A percentile compares a stretch with the other conserved stretches of the same genome.
These are phyloP conservation scores for Galerina sulciceps DNA, from an alignment of 768 basidiomycete genomes.

Conservation along the genomic window DNA sequence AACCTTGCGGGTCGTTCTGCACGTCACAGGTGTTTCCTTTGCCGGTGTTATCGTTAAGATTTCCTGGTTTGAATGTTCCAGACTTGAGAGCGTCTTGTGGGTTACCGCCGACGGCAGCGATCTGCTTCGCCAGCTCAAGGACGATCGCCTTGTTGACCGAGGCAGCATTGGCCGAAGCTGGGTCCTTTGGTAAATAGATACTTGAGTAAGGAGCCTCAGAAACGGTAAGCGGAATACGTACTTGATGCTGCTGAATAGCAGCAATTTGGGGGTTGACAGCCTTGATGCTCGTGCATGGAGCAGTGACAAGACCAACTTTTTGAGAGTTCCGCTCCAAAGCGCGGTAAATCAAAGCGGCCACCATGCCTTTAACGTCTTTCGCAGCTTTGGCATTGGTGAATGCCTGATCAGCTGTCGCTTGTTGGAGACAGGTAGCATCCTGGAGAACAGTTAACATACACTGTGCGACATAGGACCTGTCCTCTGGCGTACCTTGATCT, in stretches of 20 bases:
- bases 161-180: slow-evolving; percentile 60
- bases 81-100: slow-evolving; percentile 60
- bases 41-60: slow-evolving; percentile 52
- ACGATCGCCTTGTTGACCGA: slow-evolving; percentile 66
- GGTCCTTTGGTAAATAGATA: slow-evolving; percentile 43
- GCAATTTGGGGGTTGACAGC: slow-evolving; percentile 70
- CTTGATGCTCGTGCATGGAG: slow-evolving; percentile 54
- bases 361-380: slow-evolving; percentile 57
- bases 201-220: background rate
- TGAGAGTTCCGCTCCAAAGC: slow-evolving; percentile 72
- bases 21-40: slow-evolving; percentile 61
- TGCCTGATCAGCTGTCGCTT: slow-evolving; percentile 68
- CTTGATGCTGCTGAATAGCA: slow-evolving; percentile 66
- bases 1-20: slow-evolving; percentile 55
- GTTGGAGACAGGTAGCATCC: slow-evolving; percentile 67
- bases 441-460: slow-evolving; percentile 18
- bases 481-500: slow-evolving; percentile 46
- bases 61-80: slow-evolving; percentile 66
- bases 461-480: background rate
- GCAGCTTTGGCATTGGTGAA: slow-evolving; percentile 75
- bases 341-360: slow-evolving; percentile 63
- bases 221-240: slow-evolving; percentile 4
- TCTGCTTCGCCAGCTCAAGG: slow-evolving; percentile 67
- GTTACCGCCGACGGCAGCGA: slow-evolving; percentile 65
- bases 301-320: slow-evolving; percentile 48